phyloP scores from a whole-genome alignment of 208 protist genomes.

The Trypanosoma congolense region DNA sequence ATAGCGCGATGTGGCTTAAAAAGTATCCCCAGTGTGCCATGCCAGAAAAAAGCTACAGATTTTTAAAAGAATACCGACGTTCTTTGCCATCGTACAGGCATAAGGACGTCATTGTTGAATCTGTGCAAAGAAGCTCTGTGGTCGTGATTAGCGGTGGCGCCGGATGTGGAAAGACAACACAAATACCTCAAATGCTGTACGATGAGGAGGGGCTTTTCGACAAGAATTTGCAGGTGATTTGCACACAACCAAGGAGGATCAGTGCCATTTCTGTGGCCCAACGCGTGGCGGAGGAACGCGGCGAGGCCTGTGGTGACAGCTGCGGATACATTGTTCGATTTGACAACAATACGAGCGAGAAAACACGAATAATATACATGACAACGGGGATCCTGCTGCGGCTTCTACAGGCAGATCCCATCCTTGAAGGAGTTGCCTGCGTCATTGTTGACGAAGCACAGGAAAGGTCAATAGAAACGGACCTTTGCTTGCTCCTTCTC shows the following conservation, averaged over 20 bases:
- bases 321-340: conserved; percentile 90
- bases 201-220: conserved; percentile 63
- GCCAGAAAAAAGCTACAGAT: conserved; percentile 12
- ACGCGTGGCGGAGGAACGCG: conserved; percentile 83
- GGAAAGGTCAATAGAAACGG: conserved; percentile 80
- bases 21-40: too few relatives aligned
- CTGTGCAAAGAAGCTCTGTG: conserved; percentile 56
- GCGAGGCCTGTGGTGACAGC: conserved; percentile 73
- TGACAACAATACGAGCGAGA: conserved; percentile 63
- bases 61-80: conserved; percentile 50
- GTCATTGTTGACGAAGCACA: conserved; percentile 88
- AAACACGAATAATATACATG: conserved; percentile 97
- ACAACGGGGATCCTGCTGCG: conserved; percentile 98
- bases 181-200: conserved; percentile 86
- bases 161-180: conserved; percentile 97
- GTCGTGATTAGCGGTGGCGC: conserved; percentile 94
- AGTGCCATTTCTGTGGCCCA: conserved; percentile 87
- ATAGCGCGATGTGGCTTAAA: too few relatives aligned
- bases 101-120: conserved; percentile 47
- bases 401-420: conserved; percentile 92
- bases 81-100: conserved; percentile 53
- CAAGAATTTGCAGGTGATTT: conserved; percentile 58
- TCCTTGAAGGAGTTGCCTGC: conserved; percentile 72
- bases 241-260: conserved; percentile 89
- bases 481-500: conserved; percentile 78